Percentiles rank a stretch among this genome's conserved stretches.
These are phyloP conservation scores for Salix purpurea DNA, from an alignment of 345 rosid genomes.

Conservation along the genomic window DNA sequence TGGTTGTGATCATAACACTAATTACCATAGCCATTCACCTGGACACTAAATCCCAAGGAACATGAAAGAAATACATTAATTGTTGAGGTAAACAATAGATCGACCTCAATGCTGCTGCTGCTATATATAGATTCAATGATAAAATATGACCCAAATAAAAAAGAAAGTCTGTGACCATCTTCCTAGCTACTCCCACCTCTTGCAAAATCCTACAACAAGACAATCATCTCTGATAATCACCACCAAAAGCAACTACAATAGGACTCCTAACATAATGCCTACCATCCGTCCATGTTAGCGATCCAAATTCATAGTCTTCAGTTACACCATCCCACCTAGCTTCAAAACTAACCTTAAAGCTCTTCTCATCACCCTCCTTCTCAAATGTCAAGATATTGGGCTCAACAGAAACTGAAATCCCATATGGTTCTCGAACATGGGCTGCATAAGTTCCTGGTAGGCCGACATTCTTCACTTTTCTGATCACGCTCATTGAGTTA, in stretches of 20 bases:
- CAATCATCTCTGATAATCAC: neutral
- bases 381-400: conserved; percentile 48
- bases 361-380: conserved; percentile 54
- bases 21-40: too few relatives aligned
- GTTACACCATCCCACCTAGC: conserved; percentile 20
- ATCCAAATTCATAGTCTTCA: conserved; percentile 47
- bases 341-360: conserved; percentile 41
- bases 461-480: conserved; percentile 71
- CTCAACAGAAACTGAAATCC: conserved; percentile 45
- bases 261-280: conserved; percentile 69
- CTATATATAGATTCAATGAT: neutral
- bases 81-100: too few relatives aligned
- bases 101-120: too few relatives aligned
- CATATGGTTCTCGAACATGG: conserved; percentile 33
- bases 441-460: conserved; percentile 46
- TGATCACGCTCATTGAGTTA: conserved; percentile 26
- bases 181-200: neutral
- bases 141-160: neutral
- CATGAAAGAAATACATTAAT: neutral
- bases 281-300: conserved; percentile 77
- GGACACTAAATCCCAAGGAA: too few relatives aligned
- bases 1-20: too few relatives aligned
- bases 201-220: too few relatives aligned
- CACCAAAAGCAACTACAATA: conserved; percentile 34
- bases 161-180: neutral